Percentiles rank a stretch among this genome's conserved stretches.
Evolutionary conservation across 306 rosid species (phyloP).

Genomic region (Dryas drummondii): DNA sequence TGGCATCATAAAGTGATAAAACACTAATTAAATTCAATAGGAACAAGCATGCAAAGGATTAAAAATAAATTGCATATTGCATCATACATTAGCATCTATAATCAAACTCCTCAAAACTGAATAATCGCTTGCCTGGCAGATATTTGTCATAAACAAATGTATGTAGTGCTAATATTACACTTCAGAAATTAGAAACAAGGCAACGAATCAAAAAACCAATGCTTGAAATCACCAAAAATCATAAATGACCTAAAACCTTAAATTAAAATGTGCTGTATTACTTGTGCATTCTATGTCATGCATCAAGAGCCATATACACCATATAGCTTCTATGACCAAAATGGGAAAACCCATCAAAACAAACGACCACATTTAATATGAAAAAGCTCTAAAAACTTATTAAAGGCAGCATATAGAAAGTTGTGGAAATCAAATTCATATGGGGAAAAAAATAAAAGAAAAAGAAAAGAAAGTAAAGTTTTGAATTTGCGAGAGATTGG

Average conservation of each 20-base stretch:
- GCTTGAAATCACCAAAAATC: not conserved
- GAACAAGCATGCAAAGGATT: not conserved
- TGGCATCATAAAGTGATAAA: not conserved
- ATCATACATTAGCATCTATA: not conserved
- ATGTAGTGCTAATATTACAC: not conserved
- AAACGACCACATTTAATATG: not conserved
- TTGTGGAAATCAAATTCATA: no score
- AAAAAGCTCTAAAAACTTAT: not conserved
- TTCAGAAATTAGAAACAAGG: not conserved
- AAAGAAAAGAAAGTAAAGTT: not conserved
- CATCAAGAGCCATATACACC: not conserved
- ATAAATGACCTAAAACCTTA: not conserved
- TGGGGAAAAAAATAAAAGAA: no score
- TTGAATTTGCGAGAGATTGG: not conserved
- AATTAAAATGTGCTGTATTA: not conserved
- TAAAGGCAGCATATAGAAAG: not conserved
- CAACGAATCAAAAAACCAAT: not conserved
- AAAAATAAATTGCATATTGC: not conserved
- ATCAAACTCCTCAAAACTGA: not conserved
- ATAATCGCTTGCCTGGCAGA: not conserved
- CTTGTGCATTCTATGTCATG: not conserved
- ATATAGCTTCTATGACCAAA: not conserved
- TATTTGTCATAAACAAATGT: not conserved
- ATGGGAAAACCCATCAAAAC: not conserved
- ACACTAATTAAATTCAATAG: not conserved